Evolutionary conservation across 2,329 filamentous ascomycete genomes (phyloP).

Genomic region (Eutypella sp.): DNA sequence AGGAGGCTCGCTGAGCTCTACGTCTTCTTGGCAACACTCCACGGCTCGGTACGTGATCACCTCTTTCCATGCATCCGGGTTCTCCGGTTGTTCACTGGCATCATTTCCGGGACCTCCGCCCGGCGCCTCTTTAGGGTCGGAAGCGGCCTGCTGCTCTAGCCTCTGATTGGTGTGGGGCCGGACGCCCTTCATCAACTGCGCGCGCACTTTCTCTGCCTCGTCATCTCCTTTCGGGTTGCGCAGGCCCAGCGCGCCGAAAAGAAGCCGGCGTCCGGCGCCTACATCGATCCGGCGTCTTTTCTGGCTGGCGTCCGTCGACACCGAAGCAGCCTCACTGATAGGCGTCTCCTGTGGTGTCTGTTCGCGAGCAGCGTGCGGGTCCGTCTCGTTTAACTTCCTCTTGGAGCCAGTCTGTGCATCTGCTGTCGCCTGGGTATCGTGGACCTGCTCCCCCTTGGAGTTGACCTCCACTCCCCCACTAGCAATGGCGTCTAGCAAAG

Average conservation of each 20-base stretch:
- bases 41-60: slow-evolving; percentile 74
- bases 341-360: slow-evolving; percentile 4
- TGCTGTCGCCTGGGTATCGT: slow-evolving; percentile 3
- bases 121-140: no score
- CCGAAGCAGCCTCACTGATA: slow-evolving; percentile 3
- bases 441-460: slow-evolving; percentile 7
- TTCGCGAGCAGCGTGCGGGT: neutral
- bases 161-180: slow-evolving; percentile 35
- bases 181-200: slow-evolving; percentile 53
- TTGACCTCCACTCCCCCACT: slow-evolving; percentile 47
- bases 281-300: slow-evolving; percentile 39
- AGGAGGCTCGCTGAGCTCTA: slow-evolving; percentile 69
- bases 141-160: slow-evolving; percentile 17
- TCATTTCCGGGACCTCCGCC: slow-evolving; percentile 3
- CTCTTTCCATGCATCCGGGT: slow-evolving; percentile 64
- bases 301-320: slow-evolving; percentile 16
- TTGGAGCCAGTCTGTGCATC: slow-evolving; percentile 10
- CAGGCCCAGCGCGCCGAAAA: slow-evolving; percentile 69
- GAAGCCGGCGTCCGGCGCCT: slow-evolving; percentile 58
- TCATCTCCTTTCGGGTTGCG: slow-evolving; percentile 62
- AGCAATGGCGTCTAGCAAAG: slow-evolving; percentile 46
- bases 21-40: slow-evolving; percentile 71
- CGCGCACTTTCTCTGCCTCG: slow-evolving; percentile 60
- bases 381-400: slow-evolving; percentile 16
- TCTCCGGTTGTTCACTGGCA: slow-evolving; percentile 39